Evolutionary conservation across 2,329 filamentous ascomycete species (phyloP).

Genomic region (Acephala macrosclerotiorum): DNA sequence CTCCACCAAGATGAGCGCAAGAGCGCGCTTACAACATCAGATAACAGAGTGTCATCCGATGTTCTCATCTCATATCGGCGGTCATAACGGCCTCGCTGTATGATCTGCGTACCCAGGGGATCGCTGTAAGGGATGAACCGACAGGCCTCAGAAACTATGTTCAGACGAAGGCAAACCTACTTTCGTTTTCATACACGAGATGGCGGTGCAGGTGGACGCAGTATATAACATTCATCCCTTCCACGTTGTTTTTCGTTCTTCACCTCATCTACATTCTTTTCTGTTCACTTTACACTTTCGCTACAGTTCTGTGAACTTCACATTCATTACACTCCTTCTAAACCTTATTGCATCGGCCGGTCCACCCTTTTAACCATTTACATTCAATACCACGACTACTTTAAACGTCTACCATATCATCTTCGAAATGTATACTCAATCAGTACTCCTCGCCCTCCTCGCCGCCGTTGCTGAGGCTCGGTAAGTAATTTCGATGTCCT

Average conservation of each 20-base stretch:
- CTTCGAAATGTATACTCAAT: constrained; percentile 37
- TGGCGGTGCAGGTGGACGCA: neutral
- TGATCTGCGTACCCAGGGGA: neutral
- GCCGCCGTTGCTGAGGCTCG: constrained; percentile 42
- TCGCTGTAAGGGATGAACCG: neutral
- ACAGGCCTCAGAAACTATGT: constrained; percentile 7
- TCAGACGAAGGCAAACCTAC: neutral
- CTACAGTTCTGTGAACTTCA: constrained; percentile 44
- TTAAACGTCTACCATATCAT: constrained; percentile 13
- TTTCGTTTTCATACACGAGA: neutral
- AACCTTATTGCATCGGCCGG: constrained; percentile 36
- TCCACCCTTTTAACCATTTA: constrained; percentile 34
- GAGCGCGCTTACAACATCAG: constrained; percentile 16
- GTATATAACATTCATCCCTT: constrained; percentile 24
- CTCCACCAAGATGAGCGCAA: constrained; percentile 17
- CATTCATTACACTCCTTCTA: constrained; percentile 35
- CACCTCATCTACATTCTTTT: constrained; percentile 31
- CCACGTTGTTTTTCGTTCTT: constrained; percentile 15
- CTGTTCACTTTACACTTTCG: constrained; percentile 32
- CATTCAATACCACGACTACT: constrained; percentile 20
- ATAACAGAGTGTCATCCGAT: constrained; percentile 23
- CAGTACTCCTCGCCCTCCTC: constrained; percentile 36
- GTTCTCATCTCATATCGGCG: constrained; percentile 13
- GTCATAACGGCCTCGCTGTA: constrained; percentile 11
- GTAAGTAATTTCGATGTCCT: constrained; percentile 25